A percentile compares a stretch with the other conserved stretches of the same genome.
phyloP scores from a whole-genome alignment of 106 monocot species.

The Dendrobium huoshanense region DNA sequence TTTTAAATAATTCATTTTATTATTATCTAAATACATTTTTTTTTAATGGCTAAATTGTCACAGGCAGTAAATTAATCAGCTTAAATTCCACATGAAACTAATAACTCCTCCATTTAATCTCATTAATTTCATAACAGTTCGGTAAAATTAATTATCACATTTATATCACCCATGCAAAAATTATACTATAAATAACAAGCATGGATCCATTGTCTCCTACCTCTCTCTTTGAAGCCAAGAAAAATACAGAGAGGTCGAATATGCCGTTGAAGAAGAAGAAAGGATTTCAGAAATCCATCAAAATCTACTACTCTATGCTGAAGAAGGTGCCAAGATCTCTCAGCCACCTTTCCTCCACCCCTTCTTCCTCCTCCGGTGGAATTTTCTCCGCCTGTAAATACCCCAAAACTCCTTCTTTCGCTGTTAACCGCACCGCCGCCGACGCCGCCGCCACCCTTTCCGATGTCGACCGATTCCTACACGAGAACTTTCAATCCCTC shows the following conservation, averaged over 20 bases:
- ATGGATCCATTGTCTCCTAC: neutral
- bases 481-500: slow-evolving; percentile 75
- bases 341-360: neutral
- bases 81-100: neutral
- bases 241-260: neutral
- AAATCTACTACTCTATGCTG: slow-evolving; percentile 50
- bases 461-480: slow-evolving; percentile 77
- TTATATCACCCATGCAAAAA: no score
- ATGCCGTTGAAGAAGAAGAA: slow-evolving; percentile 11
- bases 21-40: no score
- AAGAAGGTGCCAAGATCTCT: slow-evolving; percentile 19
- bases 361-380: slow-evolving; percentile 17
- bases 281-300: slow-evolving; percentile 35
- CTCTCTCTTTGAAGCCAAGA: neutral
- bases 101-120: neutral
- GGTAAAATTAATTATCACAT: neutral
- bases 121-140: neutral
- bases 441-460: slow-evolving; percentile 41
- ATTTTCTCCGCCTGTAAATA: slow-evolving; percentile 72
- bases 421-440: neutral
- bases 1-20: no score
- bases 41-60: no score
- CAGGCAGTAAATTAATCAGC: no score
- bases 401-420: slow-evolving; percentile 73
- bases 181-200: neutral